A percentile compares a stretch with the other conserved stretches of the same genome.
These are phyloP conservation scores for Apophysomyces trapeziformis DNA, from an alignment of 371 early-diverging fungal species.

Conservation along the genomic window DNA sequence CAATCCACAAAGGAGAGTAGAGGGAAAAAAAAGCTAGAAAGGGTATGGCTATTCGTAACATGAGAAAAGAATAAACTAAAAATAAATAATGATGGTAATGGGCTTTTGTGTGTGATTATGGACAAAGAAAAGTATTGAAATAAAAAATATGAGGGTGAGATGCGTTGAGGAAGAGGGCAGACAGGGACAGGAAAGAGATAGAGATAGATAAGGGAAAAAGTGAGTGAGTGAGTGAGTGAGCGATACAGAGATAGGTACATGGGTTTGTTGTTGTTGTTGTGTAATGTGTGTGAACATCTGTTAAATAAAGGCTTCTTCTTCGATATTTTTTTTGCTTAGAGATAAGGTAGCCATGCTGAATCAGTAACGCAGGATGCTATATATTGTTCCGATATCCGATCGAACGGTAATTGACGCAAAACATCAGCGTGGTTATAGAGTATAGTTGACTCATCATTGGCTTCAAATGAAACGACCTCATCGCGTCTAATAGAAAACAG, in stretches of 20 bases:
- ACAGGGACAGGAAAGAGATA: neutral
- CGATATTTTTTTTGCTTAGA: neutral
- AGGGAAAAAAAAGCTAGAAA: too few relatives aligned
- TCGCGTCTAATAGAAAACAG: conserved; percentile 8
- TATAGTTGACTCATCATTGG: conserved; percentile 10
- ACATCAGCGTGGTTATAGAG: conserved; percentile 20
- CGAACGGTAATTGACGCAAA: conserved; percentile 12
- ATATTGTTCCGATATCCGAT: conserved; percentile 20
- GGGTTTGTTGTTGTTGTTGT: neutral
- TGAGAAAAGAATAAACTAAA: neutral
- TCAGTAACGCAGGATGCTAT: conserved; percentile 22
- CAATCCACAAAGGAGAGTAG: conserved; percentile 6
- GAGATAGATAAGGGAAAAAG: neutral
- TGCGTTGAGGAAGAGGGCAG: too few relatives aligned
- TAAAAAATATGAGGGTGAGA: too few relatives aligned
- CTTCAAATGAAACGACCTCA: conserved; percentile 10
- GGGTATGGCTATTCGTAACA: neutral
- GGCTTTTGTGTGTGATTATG: neutral
- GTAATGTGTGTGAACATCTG: conserved; percentile 3
- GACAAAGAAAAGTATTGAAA: too few relatives aligned
- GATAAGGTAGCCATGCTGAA: conserved; percentile 20
- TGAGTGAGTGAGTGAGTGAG: neutral
- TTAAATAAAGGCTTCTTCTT: neutral
- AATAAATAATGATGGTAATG: neutral
- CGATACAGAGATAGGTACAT: neutral